Conservation (phyloP, 169 alveolate genomes). For the Eimeria maxima region DNA sequence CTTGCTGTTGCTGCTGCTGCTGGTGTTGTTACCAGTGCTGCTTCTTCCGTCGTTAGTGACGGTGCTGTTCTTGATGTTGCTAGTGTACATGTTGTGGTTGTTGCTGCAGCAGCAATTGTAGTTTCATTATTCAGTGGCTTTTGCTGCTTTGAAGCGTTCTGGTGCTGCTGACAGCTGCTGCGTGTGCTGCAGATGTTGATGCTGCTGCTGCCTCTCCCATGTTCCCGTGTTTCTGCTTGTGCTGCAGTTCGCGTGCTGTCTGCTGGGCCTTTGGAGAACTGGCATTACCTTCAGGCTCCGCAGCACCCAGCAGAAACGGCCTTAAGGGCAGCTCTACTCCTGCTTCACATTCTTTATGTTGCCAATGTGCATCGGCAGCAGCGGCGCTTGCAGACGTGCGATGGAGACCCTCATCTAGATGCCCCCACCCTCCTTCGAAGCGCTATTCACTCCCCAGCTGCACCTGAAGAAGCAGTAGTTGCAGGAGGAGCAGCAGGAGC, state of each 20-base stretch:
- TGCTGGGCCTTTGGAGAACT: slow-evolving; percentile 20
- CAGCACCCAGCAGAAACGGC: slow-evolving; percentile 61
- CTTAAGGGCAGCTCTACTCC: slow-evolving; percentile 49
- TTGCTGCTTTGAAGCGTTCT: neutral
- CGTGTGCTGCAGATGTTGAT: neutral
- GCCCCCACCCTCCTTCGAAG: neutral
- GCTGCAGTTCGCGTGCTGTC: slow-evolving; percentile 63
- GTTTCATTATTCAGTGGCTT: neutral
- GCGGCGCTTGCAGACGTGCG: slow-evolving; percentile 30
- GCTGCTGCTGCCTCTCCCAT: neutral
- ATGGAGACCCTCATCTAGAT: neutral
- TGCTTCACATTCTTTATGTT: slow-evolving; percentile 63
- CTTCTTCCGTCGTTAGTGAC: neutral
- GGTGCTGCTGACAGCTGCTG: neutral
- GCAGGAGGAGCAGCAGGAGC: slow-evolving; percentile 15
- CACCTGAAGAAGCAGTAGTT: neutral
- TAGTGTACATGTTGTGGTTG: neutral
- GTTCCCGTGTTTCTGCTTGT: neutral
- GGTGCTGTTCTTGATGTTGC: neutral
- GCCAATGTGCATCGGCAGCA: slow-evolving; percentile 40
- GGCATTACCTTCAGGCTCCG: slow-evolving; percentile 32
- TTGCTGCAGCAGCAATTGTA: neutral
- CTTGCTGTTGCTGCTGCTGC: neutral
- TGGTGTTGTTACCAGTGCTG: slow-evolving; percentile 26
- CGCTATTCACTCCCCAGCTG: neutral